Base-by-base conservation (phyloP, 371 early-diverging fungal genomes). In the Mortierella sp. region DNA sequence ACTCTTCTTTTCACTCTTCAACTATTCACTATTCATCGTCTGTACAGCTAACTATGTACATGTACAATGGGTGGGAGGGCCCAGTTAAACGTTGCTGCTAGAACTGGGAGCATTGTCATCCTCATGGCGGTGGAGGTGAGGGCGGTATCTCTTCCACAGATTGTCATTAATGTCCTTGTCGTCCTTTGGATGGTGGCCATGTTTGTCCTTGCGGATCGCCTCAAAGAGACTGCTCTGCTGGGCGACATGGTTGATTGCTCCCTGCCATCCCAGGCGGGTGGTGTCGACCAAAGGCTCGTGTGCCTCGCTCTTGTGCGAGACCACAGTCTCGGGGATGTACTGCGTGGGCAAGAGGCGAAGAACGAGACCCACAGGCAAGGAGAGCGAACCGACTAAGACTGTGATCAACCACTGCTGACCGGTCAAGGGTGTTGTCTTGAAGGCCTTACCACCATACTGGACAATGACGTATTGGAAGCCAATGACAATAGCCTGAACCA, bases 391-490 rank as follows among this genome's bases (percentile, higher is more conserved):
- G 41, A 94, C 83, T 28, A 83, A 70, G 39, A 95, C 64, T 24
- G 92, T 93, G 41, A 91, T 72, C 9, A 86, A 74, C 98, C 98
- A 98, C 70, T 94, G 95, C 23, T 78, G 58, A 39, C 82, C 80
- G 19, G 83, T 71, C 24, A 97, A 80, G 1, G 87, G 86, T 1
- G 83, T 83, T 0, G 95, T 94, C 81, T 94, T 90, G 87, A 98
- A 97, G 3, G 93, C 96, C 54, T 86, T 84, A 30, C 94, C 91
- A 59, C 96, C 96, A 83, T 94, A 95, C 60, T 94, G 84, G 39
- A 97, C 91, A 79, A 97, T 95, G 60, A 95, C 63, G 50, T 85
- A 85, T 80, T 97, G 97, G 39, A 90, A 84, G 10, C 87, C 58
- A 23, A 93, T 67, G 10, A 93, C 92, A 27, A 88, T 73, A 1